These are phyloP conservation scores for Gymnopilus junonius DNA, from an alignment of 768 basidiomycete species.

Conservation along the genomic window DNA sequence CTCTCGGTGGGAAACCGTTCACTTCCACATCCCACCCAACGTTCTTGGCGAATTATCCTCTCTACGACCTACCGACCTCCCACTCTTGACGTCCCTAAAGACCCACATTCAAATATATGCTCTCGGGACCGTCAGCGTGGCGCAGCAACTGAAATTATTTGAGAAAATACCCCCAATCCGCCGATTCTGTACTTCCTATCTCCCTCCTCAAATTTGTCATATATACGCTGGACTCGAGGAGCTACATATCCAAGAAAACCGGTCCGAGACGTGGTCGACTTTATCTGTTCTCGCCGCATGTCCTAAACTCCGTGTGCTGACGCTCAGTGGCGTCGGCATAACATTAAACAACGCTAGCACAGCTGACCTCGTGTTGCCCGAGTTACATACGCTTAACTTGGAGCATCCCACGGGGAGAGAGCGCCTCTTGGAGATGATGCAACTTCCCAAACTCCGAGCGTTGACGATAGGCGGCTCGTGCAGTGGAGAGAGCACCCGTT, in stretches of 20 bases:
- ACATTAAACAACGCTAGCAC: neutral
- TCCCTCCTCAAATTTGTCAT: constrained; percentile 1
- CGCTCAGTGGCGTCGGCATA: constrained; percentile 18
- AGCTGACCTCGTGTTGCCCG: constrained; percentile 5
- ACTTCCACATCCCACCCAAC: constrained; percentile 13
- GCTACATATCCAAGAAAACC: constrained; percentile 15
- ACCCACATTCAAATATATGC: constrained; percentile 6
- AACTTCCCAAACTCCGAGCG: constrained; percentile 14
- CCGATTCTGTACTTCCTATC: constrained; percentile 11
- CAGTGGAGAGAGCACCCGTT: neutral
- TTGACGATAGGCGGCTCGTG: constrained; percentile 17
- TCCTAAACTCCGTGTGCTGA: constrained; percentile 11
- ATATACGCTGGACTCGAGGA: constrained; percentile 17
- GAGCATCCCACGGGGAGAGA: constrained; percentile 20
- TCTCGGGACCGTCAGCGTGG: neutral
- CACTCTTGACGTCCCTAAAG: constrained; percentile 16
- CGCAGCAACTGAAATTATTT: constrained; percentile 11
- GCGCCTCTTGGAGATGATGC: constrained; percentile 9
- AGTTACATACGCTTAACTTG: constrained; percentile 17
- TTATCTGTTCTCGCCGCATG: constrained; percentile 14
- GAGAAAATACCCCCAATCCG: constrained; percentile 6
- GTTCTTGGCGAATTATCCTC: constrained; percentile 4
- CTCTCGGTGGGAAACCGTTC: constrained; percentile 14
- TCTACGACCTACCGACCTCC: constrained; percentile 12
- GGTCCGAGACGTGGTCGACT: constrained; percentile 18